Base-by-base conservation (phyloP, 108 stramenopile species). In the Discostella stelligeroides region DNA sequence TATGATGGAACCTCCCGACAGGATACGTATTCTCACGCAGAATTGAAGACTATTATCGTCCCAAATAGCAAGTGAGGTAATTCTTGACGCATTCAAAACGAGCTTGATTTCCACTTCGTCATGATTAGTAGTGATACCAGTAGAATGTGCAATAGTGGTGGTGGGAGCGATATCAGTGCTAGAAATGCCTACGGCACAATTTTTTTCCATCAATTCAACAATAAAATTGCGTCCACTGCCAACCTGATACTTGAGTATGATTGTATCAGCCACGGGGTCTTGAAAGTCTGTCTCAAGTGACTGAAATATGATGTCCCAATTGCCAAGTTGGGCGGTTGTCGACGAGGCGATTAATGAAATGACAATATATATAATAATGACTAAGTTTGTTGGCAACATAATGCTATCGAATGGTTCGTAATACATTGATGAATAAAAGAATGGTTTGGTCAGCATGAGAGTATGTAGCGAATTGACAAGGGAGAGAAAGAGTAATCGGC, bases 301-400 rank as follows among this genome's bases (percentile, higher is more conserved):
- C 3, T 59, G 68, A 47, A 53, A 77, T 23, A 69, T 57, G 46
- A 77, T 68, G 39, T 77, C 76, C 76, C 76, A 77, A 37, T 77
- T 77, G 63, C 62, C 69, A 21, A 70, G 39, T 20, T 64, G 56
- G 30, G 68, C 62, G 15, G 63, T 40, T 0, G 47, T 27, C 8
- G 63, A 59, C 10, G 38, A 40, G 17, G 17, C 49, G 18, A 76
- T 23, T n/a, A 70, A 41, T 7, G 56, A 28, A 27, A 55, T 20
- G 40, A 62, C 63, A 29, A 64, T 7, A 48, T 27, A 20, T 29
- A 54, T 11, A 34, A 34, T 34, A 6, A 5, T 34, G 34, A 34
- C 3, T 34, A 34, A 34, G 34, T 5, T 34, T 34, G 34, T 34
- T 34, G 34, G 34, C 34, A 6, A 34, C 34, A 34, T 34, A 3